Evolutionary conservation across 352 stramenopile species (phyloP).

Genomic region (Globisporangium iwayamae): DNA sequence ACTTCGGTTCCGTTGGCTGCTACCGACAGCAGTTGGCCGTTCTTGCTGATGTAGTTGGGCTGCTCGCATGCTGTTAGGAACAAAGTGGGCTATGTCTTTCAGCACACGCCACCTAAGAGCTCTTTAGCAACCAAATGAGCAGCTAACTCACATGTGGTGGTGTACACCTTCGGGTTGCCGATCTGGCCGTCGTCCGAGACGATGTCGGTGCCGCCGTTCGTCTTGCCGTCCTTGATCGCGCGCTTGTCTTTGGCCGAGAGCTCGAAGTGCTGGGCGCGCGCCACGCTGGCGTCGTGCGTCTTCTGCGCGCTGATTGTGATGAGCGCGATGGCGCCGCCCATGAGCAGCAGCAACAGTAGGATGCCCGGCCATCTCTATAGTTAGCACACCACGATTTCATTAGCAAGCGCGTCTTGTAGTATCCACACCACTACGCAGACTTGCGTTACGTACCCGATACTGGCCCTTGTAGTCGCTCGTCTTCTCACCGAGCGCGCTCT

Average conservation of each 20-base stretch:
- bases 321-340: conserved; percentile 14
- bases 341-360: conserved; percentile 25
- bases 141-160: conserved; percentile 4
- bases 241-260: conserved; percentile 11
- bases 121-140: background rate
- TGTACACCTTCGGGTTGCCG: conserved; percentile 53
- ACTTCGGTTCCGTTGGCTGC: conserved; percentile 67
- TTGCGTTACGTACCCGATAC: conserved; percentile 11
- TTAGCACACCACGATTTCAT: background rate
- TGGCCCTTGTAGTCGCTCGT: conserved; percentile 15
- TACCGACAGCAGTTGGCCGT: conserved; percentile 55
- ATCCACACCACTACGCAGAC: background rate
- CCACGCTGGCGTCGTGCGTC: conserved; percentile 7
- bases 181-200: conserved; percentile 48
- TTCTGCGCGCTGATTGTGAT: conserved; percentile 18
- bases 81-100: background rate
- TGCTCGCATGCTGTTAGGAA: conserved; percentile 39
- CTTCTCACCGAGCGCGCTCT: conserved; percentile 1
- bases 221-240: conserved; percentile 25
- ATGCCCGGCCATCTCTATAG: conserved; percentile 29
- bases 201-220: conserved; percentile 22
- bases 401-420: background rate
- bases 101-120: background rate
- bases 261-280: conserved; percentile 13
- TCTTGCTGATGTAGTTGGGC: conserved; percentile 76